phyloP scores from a whole-genome alignment of 202 grass and related monocot species.

The Zoysia matrella region DNA sequence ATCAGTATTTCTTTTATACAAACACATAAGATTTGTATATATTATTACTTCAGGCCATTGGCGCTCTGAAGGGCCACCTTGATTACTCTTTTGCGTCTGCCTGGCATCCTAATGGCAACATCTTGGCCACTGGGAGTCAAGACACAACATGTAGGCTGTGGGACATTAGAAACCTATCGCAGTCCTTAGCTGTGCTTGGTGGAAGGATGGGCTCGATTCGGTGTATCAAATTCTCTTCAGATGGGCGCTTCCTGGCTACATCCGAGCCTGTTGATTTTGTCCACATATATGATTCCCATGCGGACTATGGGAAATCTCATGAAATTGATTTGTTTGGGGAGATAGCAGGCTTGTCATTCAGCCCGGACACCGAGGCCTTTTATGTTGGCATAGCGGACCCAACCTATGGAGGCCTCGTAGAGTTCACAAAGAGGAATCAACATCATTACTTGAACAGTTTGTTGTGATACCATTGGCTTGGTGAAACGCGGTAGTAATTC shows the following conservation, averaged over 20 bases:
- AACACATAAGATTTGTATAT: no score
- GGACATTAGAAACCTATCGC: constrained; percentile 65
- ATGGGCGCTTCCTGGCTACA: constrained; percentile 60
- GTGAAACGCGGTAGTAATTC: constrained; percentile 7
- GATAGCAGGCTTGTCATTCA: constrained; percentile 67
- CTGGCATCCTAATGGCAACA: constrained; percentile 64
- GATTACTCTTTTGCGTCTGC: constrained; percentile 73
- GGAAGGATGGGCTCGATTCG: constrained; percentile 68
- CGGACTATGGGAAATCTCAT: constrained; percentile 50
- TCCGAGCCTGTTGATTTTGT: constrained; percentile 70
- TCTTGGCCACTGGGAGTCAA: constrained; percentile 72
- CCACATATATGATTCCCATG: constrained; percentile 55
- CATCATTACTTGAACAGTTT: constrained; percentile 58
- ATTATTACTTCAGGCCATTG: constrained; percentile 52
- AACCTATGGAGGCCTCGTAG: constrained; percentile 60
- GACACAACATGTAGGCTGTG: constrained; percentile 73
- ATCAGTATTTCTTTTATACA: background rate
- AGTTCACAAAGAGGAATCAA: constrained; percentile 57
- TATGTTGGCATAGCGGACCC: constrained; percentile 55
- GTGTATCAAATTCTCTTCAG: constrained; percentile 66
- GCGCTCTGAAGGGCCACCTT: constrained; percentile 57
- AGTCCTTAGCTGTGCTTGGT: constrained; percentile 51
- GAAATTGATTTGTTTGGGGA: constrained; percentile 68
- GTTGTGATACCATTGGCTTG: constrained; percentile 39
- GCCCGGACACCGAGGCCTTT: constrained; percentile 61